Evolutionary conservation across 2,329 filamentous ascomycete genomes (phyloP).

Genomic region (Penicillium sp.): DNA sequence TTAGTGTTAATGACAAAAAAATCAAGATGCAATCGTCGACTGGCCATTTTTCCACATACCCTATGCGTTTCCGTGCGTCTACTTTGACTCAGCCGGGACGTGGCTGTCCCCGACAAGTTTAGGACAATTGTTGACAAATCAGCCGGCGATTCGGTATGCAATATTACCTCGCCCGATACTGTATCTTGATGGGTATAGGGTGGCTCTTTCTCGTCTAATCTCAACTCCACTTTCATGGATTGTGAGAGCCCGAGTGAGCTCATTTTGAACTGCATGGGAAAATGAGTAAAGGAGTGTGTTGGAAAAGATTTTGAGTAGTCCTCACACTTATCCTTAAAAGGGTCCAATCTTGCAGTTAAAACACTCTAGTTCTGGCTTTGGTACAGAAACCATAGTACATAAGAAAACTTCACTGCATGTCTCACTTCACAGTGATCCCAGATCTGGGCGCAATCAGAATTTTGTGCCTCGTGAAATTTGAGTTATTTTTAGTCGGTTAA

Average conservation of each 20-base stretch:
- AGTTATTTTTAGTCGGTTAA: conserved; percentile 2
- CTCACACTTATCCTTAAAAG: neutral
- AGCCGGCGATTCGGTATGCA: conserved; percentile 8
- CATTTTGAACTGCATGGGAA: neutral
- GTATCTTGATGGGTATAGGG: conserved; percentile 11
- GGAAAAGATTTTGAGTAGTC: neutral
- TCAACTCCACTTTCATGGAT: conserved; percentile 1
- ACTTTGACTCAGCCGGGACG: conserved; percentile 10
- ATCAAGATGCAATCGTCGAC: neutral
- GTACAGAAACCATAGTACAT: neutral
- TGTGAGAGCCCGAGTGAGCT: neutral
- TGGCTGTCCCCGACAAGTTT: conserved; percentile 13
- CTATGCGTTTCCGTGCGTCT: conserved; percentile 13
- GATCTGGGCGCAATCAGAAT: conserved; percentile 1
- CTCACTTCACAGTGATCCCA: neutral
- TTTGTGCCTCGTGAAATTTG: neutral
- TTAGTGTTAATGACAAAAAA: neutral
- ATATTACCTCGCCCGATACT: conserved; percentile 16
- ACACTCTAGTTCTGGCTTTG: neutral
- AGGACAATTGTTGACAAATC: conserved; percentile 15
- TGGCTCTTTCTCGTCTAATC: neutral
- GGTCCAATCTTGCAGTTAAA: neutral
- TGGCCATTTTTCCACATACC: conserved; percentile 1
- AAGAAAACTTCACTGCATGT: neutral
- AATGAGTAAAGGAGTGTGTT: neutral